A percentile compares a stretch with the other conserved stretches of the same genome.
Conservation (phyloP, 192 early-diverging fungal species). For the Coemansia sp. region DNA sequence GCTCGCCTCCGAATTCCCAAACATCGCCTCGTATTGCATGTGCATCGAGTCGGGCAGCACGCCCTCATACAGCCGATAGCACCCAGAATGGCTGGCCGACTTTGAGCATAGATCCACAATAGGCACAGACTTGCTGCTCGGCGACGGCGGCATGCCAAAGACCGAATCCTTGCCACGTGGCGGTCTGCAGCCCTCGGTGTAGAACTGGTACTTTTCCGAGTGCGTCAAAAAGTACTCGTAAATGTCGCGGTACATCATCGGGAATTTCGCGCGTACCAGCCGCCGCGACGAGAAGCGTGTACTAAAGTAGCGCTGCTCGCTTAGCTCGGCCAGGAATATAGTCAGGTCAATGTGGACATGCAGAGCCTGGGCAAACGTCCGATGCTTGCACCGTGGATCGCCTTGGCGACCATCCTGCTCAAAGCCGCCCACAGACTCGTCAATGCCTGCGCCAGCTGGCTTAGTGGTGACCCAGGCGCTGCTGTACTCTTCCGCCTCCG, state of each 20-base stretch:
- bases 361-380: conserved; percentile 36
- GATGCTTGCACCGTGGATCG: not conserved
- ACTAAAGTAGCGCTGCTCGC: conserved; percentile 50
- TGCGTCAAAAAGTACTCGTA: conserved; percentile 48
- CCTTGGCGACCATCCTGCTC: too few species aligned
- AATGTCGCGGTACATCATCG: conserved; percentile 38
- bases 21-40: conserved; percentile 3
- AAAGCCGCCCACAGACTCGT: not conserved
- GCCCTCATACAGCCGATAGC: conserved; percentile 49
- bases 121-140: conserved; percentile 5
- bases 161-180: not conserved
- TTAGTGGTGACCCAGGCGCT: not conserved
- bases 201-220: conserved; percentile 41
- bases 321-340: conserved; percentile 26
- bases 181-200: conserved; percentile 33
- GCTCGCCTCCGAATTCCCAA: conserved; percentile 10
- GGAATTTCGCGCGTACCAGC: conserved; percentile 32
- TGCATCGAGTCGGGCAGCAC: conserved; percentile 11
- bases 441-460: not conserved
- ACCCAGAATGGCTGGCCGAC: conserved; percentile 36
- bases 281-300: conserved; percentile 49
- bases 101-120: conserved; percentile 15
- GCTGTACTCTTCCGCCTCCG: conserved; percentile 3
- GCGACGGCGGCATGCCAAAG: not conserved
- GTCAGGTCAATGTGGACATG: conserved; percentile 46